Conservation (phyloP, 768 basidiomycete species). For the Rhizopogon rudus region DNA sequence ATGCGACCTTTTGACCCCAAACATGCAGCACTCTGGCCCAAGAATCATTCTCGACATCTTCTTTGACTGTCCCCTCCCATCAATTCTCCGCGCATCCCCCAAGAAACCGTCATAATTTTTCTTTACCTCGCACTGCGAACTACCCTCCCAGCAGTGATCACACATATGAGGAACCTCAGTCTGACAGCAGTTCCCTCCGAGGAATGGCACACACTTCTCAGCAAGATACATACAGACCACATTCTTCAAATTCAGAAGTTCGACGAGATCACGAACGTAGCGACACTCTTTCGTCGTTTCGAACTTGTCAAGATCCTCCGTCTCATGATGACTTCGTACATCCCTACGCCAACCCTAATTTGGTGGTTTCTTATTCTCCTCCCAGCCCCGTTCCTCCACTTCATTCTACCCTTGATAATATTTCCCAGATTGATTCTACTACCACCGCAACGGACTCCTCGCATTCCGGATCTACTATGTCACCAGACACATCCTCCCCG, state of each 20-base stretch:
- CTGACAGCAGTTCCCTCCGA: slow-evolving; percentile 6
- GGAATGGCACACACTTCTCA: slow-evolving; percentile 2
- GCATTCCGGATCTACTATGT: slow-evolving; percentile 26
- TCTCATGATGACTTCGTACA: slow-evolving; percentile 41
- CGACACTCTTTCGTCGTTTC: slow-evolving; percentile 14
- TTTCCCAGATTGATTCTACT: slow-evolving; percentile 36
- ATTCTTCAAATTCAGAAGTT: slow-evolving; percentile 11
- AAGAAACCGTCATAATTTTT: slow-evolving; percentile 38
- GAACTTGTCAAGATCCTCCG: slow-evolving; percentile 31
- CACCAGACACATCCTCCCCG: slow-evolving; percentile 30
- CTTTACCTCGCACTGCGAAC: slow-evolving; percentile 28
- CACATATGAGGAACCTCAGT: slow-evolving; percentile 1
- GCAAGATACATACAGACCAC: slow-evolving; percentile 2
- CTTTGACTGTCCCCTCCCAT: slow-evolving; percentile 34
- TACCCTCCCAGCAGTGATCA: slow-evolving; percentile 7
- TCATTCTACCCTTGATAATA: slow-evolving; percentile 24
- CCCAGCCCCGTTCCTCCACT: slow-evolving; percentile 22
- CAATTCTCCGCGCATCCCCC: slow-evolving; percentile 10
- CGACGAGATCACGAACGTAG: slow-evolving; percentile 8
- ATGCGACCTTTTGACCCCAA: background rate
- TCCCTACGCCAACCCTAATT: slow-evolving; percentile 80
- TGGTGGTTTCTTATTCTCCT: slow-evolving; percentile 38
- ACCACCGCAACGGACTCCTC: slow-evolving; percentile 45
- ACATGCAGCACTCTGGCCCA: slow-evolving; percentile 50
- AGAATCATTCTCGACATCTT: slow-evolving; percentile 54